phyloP scores from a whole-genome alignment of 2,329 filamentous ascomycete genomes.

The Stemphylium lycopersici region DNA sequence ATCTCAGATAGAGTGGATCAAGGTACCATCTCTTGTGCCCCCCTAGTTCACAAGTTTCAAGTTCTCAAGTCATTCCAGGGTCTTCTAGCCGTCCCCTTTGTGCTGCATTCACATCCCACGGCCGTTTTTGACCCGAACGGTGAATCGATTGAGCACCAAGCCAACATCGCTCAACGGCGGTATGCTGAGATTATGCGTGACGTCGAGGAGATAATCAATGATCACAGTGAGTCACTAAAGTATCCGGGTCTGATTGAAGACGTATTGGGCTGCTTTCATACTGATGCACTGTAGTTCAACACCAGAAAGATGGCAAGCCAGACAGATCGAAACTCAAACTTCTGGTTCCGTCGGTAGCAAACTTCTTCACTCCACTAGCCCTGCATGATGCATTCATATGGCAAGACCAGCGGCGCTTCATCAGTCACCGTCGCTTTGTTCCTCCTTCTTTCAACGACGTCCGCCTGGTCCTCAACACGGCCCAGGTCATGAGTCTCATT shows the following conservation, averaged over 20 bases:
- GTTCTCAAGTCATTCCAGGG: conserved; percentile 26
- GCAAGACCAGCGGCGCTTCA: conserved; percentile 84
- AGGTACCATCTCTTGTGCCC: conserved; percentile 54
- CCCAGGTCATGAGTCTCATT: conserved; percentile 90
- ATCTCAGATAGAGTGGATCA: conserved; percentile 83
- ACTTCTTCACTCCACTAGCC: conserved; percentile 87
- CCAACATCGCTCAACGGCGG: conserved; percentile 78
- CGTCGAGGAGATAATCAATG: conserved; percentile 87
- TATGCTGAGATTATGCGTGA: conserved; percentile 96
- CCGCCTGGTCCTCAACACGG: conserved; percentile 89
- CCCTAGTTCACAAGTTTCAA: not conserved
- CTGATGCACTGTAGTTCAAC: conserved; percentile 61
- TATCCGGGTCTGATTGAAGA: not conserved
- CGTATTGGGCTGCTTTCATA: not conserved
- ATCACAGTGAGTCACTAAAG: conserved; percentile 71
- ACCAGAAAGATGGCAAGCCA: conserved; percentile 68
- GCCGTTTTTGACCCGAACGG: conserved; percentile 77
- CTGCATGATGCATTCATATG: conserved; percentile 90
- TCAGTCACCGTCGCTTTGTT: conserved; percentile 90
- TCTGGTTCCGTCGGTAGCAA: conserved; percentile 88
- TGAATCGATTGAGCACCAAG: conserved; percentile 71
- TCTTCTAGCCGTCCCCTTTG: conserved; percentile 91
- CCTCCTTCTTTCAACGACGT: conserved; percentile 98
- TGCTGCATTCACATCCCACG: conserved; percentile 92
- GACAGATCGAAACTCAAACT: conserved; percentile 89